Conservation (phyloP, 768 basidiomycete species). For the Russula olivacea region DNA sequence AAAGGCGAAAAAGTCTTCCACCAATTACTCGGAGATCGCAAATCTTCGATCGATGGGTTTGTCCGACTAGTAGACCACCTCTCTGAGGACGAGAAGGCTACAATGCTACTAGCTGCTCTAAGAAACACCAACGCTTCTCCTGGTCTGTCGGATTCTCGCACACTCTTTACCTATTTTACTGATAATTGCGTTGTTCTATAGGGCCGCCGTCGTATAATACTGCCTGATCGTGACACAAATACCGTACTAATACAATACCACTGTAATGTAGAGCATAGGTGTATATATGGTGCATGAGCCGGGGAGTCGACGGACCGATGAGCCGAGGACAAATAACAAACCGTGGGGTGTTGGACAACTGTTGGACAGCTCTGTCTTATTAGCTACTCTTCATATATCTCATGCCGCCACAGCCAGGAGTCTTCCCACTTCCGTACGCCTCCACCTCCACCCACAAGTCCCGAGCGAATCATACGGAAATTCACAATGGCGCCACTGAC, state of each 20-base stretch:
- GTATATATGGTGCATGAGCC: neutral
- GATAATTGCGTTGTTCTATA: conserved; percentile 25
- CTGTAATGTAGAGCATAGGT: conserved; percentile 15
- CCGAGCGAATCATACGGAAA: conserved; percentile 28
- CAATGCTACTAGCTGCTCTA: conserved; percentile 54
- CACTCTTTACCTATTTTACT: neutral
- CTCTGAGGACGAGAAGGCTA: conserved; percentile 62
- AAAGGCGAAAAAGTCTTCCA: conserved; percentile 64
- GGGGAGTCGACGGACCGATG: neutral
- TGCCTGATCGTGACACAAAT: conserved; percentile 1
- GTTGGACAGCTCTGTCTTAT: no score
- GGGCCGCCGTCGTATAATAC: conserved; percentile 39
- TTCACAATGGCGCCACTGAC: conserved; percentile 30
- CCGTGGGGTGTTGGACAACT: neutral
- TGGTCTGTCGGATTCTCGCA: conserved; percentile 40
- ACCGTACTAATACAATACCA: neutral
- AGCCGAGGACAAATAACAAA: neutral
- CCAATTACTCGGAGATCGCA: conserved; percentile 67
- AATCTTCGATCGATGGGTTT: conserved; percentile 69
- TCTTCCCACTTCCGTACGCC: conserved; percentile 57
- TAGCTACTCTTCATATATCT: no score
- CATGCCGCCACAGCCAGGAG: conserved; percentile 67
- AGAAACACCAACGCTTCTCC: conserved; percentile 52
- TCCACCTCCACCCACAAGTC: conserved; percentile 44
- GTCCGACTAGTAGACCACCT: conserved; percentile 64